Conservation (phyloP, 371 early-diverging fungal species). For the Gilbertella persicaria region DNA sequence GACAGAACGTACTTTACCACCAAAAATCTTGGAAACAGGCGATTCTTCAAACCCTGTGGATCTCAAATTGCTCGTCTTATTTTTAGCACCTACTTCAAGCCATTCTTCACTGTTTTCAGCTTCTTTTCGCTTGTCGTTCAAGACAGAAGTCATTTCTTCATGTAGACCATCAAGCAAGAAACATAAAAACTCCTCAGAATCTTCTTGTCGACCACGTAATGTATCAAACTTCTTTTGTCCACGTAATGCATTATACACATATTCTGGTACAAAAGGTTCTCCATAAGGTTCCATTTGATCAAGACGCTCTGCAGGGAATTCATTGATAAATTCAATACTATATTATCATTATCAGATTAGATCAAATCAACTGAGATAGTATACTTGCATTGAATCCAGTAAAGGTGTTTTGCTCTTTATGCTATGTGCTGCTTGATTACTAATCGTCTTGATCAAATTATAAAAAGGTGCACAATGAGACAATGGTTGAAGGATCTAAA, state of each 20-base stretch:
- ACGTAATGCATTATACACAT: constrained; percentile 89
- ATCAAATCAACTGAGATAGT: no score
- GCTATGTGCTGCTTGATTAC: constrained; percentile 62
- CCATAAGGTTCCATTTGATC: constrained; percentile 55
- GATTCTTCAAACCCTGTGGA: constrained; percentile 67
- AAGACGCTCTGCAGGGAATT: constrained; percentile 58
- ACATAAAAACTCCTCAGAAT: constrained; percentile 95
- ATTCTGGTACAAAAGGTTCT: constrained; percentile 89
- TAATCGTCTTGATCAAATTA: constrained; percentile 74
- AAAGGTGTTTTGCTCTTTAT: constrained; percentile 81
- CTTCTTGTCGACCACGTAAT: constrained; percentile 92
- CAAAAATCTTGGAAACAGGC: constrained; percentile 87
- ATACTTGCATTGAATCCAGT: constrained; percentile 79
- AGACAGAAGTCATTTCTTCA: constrained; percentile 78
- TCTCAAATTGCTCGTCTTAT: constrained; percentile 61
- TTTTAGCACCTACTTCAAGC: constrained; percentile 90
- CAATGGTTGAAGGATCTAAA: constrained; percentile 80
- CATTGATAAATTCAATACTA: constrained; percentile 78
- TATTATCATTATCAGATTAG: not conserved
- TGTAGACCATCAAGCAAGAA: constrained; percentile 92
- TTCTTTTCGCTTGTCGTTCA: constrained; percentile 24
- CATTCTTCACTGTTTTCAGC: constrained; percentile 62
- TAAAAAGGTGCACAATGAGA: constrained; percentile 90
- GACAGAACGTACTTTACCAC: constrained; percentile 80
- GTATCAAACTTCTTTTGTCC: constrained; percentile 80